Conservation (phyloP, 2,329 filamentous ascomycete genomes). For the Ascomycota sp. region DNA sequence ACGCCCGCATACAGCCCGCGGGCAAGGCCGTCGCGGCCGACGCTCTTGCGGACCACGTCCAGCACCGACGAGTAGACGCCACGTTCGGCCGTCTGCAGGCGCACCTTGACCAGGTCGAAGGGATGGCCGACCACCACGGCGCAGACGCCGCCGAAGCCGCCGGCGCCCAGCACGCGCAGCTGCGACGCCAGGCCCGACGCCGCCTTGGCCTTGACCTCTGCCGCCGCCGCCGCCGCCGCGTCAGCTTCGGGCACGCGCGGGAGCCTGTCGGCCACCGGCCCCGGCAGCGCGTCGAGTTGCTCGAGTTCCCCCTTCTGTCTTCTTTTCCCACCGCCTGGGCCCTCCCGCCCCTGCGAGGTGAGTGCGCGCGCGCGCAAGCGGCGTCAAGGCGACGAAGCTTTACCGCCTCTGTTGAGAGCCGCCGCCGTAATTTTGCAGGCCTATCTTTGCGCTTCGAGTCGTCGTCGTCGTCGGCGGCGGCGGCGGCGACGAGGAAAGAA, state of each 20-base stretch:
- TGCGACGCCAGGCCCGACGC: conserved; percentile 22
- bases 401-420: too few relatives aligned
- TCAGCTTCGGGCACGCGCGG: conserved; percentile 21
- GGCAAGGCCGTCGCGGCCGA: conserved; percentile 65
- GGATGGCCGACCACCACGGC: conserved; percentile 90
- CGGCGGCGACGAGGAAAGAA: too few relatives aligned
- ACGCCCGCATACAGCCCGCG: conserved; percentile 92
- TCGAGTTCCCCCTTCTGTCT: too few relatives aligned
- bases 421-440: too few relatives aligned
- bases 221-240: conserved; percentile 19
- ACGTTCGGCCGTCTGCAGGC: conserved; percentile 84
- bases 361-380: too few relatives aligned
- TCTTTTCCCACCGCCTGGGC: too few relatives aligned
- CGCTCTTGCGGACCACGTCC: conserved; percentile 75
- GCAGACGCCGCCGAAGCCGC: conserved; percentile 83
- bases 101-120: conserved; percentile 95
- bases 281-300: conserved; percentile 4
- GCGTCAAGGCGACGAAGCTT: too few relatives aligned
- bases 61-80: conserved; percentile 80
- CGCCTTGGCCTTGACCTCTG: conserved; percentile 17
- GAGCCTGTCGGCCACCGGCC: conserved; percentile 20
- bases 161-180: conserved; percentile 67
- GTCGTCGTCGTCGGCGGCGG: too few relatives aligned
- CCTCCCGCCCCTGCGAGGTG: too few relatives aligned
- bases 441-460: too few relatives aligned